Conservation (phyloP, 176 grass and related monocot species). For the Cenchrus americanus region DNA sequence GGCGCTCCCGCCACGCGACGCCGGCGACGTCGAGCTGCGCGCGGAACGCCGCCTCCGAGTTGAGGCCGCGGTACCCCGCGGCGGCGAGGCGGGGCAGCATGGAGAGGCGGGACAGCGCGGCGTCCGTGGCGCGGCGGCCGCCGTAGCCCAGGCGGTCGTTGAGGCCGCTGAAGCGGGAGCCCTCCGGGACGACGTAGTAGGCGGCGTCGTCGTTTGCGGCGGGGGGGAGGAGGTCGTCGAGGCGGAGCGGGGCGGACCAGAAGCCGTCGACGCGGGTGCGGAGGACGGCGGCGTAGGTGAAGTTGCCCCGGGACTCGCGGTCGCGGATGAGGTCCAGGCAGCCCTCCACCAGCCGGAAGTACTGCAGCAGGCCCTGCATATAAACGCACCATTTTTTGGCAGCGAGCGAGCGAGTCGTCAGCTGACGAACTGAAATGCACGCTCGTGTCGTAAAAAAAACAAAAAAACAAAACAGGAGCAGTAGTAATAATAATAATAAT, state of each 20-base stretch:
- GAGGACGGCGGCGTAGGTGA: conserved; percentile 70
- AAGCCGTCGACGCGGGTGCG: conserved; percentile 83
- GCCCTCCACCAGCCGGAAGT: conserved; percentile 81
- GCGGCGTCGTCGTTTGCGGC: no score
- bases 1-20: conserved; percentile 14
- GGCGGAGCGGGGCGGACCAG: conserved; percentile 56
- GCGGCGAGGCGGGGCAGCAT: conserved; percentile 49
- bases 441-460: no score
- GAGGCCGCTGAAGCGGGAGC: conserved; percentile 73
- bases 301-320: conserved; percentile 56
- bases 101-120: conserved; percentile 64
- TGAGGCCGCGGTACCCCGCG: conserved; percentile 53
- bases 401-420: no score
- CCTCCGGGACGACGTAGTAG: conserved; percentile 67
- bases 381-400: no score
- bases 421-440: no score
- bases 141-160: conserved; percentile 81
- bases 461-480: no score
- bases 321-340: conserved; percentile 68
- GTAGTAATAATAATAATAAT: no score
- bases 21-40: conserved; percentile 55
- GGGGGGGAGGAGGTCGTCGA: not conserved
- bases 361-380: conserved; percentile 74
- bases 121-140: conserved; percentile 28
- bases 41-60: conserved; percentile 72